Base-by-base conservation (phyloP, 2,329 filamentous ascomycete genomes). In the Pestalotiopsis sp. region DNA sequence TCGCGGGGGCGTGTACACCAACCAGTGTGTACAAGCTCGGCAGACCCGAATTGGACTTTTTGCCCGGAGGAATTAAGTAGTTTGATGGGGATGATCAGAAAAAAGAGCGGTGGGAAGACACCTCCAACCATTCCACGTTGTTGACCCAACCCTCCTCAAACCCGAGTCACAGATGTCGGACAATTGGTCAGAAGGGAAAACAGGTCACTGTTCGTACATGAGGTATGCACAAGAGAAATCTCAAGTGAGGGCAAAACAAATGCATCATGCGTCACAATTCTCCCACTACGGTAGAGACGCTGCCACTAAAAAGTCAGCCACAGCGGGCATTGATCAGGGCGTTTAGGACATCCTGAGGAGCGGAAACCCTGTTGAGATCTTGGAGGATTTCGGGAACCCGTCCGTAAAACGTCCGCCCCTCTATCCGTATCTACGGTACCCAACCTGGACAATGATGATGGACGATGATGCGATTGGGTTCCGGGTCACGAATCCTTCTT, bases 31-130 rank as follows among this genome's bases (percentile, higher is more conserved):
- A 20, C 20, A 36, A 65, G 39, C 20, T 65, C 62, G 62, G 62
- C 23, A 65, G 27, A 65, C 62, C 62, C 38, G 41, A 65, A 49
- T 36, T 65, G 62, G 62, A 49, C 38, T 3, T 25, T 17, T 65
- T 20, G 62, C 23, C 62, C 62, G 62, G n/a, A 49, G 23, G 62
- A 65, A 23, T 27, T 11, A 36, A 60, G 25, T 23, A 52, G 57
- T 36, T 27, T 17, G 57, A 60, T 27, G 57, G 14, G n/a, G 57
- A 27, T 27, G 57, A 23, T 60, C 13, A 27, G 59, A 64, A 39
- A 49, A 52, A 65, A 49, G 59, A 39, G 59, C 59, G 59, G 59
- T 62, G 59, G 59, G 59, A 59, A 27, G 25, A 27, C 23, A 27
- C 13, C 57, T 58, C 56, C 20, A 58, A 27, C 56, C 14, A 36